Evolutionary conservation across 2,329 filamentous ascomycete genomes (phyloP).

Genomic region (Diaporthe eres): DNA sequence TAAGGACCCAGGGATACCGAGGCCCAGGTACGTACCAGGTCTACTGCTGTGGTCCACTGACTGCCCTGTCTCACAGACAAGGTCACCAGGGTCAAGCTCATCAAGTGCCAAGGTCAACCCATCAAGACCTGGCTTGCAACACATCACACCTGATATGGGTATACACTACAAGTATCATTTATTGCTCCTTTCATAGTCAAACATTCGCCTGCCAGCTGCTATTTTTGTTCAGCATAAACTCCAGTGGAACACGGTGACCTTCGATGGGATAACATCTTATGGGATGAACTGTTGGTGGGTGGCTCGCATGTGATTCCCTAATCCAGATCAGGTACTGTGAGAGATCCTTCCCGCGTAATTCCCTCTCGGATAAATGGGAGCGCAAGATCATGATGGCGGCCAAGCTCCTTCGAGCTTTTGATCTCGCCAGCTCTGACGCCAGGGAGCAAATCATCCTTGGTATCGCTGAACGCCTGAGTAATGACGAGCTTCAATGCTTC

Average conservation of each 20-base stretch:
- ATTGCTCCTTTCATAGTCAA: not conserved
- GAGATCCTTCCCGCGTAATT: not conserved
- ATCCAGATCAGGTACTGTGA: not conserved
- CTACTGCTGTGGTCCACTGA: not conserved
- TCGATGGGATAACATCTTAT: too few relatives aligned
- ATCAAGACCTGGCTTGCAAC: not conserved
- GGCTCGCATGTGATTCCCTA: not conserved
- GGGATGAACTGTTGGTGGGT: not conserved
- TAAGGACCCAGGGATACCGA: conserved; percentile 31
- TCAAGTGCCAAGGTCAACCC: not conserved
- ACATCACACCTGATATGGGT: not conserved
- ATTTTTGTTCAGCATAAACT: not conserved
- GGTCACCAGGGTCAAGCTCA: not conserved
- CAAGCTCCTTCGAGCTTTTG: not conserved
- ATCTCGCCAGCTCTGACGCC: not conserved
- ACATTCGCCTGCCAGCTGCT: not conserved
- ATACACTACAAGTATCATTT: not conserved
- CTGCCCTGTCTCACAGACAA: not conserved
- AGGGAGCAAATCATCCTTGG: conserved; percentile 14
- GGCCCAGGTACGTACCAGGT: not conserved
- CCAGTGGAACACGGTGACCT: not conserved
- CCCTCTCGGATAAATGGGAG: not conserved
- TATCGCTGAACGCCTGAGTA: conserved; percentile 12
- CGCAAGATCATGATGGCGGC: not conserved
- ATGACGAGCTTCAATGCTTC: conserved; percentile 3